Conservation (phyloP, 2,329 filamentous ascomycete genomes). For the Verticillium nonalfalfae region DNA sequence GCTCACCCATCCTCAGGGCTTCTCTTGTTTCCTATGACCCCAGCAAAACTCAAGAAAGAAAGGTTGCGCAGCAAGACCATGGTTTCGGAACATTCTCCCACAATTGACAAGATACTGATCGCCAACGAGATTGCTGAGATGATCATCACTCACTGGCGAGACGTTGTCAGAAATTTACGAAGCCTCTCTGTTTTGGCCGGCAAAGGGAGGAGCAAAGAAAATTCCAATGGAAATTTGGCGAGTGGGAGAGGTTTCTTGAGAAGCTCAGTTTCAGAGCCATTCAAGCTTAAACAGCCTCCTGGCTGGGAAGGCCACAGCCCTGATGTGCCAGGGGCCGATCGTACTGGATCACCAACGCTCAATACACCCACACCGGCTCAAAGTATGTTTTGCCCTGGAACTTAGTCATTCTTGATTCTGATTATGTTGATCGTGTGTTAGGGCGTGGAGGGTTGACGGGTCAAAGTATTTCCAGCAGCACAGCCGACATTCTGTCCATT, state of each 20-base stretch:
- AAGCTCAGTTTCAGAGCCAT: slow-evolving; percentile 35
- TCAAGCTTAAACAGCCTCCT: slow-evolving; percentile 27
- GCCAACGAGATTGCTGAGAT: slow-evolving; percentile 58
- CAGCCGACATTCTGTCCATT: slow-evolving; percentile 7
- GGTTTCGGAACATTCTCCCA: slow-evolving; percentile 10
- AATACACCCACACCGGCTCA: slow-evolving; percentile 23
- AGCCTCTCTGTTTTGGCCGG: slow-evolving; percentile 30
- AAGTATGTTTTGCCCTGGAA: slow-evolving; percentile 14
- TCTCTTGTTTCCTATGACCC: slow-evolving; percentile 33
- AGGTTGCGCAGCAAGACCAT: slow-evolving; percentile 23
- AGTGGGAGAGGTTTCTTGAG: slow-evolving; percentile 17
- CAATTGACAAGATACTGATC: slow-evolving; percentile 45
- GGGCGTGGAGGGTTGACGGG: slow-evolving; percentile 7
- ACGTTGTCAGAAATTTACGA: slow-evolving; percentile 55
- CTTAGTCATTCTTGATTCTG: background rate
- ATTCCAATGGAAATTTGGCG: slow-evolving; percentile 3
- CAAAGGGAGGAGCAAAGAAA: slow-evolving; percentile 7
- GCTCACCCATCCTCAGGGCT: slow-evolving; percentile 32
- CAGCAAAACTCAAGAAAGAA: slow-evolving; percentile 36
- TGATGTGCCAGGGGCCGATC: slow-evolving; percentile 11
- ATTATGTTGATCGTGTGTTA: slow-evolving; percentile 2
- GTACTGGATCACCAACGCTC: slow-evolving; percentile 27
- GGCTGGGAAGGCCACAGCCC: slow-evolving; percentile 22
- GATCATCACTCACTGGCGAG: slow-evolving; percentile 60
- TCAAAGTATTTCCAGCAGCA: background rate